Evolutionary conservation across 169 alveolate species (phyloP).

Genomic region (Babesia microti): DNA sequence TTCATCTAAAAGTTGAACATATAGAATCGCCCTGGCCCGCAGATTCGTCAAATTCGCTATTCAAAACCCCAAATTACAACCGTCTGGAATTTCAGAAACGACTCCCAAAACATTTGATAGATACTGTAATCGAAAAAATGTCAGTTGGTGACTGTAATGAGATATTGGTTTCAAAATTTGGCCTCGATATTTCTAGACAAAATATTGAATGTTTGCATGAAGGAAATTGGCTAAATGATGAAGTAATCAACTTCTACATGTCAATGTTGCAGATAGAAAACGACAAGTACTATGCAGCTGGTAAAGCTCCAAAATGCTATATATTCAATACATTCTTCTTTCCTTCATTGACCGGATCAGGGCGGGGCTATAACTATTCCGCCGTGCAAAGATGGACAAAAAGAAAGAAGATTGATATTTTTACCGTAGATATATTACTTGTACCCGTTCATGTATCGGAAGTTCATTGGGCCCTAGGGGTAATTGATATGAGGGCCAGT

Average conservation of each 20-base stretch:
- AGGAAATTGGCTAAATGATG: constrained; percentile 78
- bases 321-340: constrained; percentile 73
- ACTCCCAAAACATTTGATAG: no score
- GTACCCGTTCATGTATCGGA: constrained; percentile 66
- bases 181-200: constrained; percentile 20
- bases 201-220: constrained; percentile 52
- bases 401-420: constrained; percentile 65
- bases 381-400: constrained; percentile 73
- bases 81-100: no score
- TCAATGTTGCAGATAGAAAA: constrained; percentile 67
- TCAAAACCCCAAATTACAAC: no score
- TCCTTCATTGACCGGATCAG: constrained; percentile 48
- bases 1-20: no score
- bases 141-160: constrained; percentile 1
- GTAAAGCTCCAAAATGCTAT: constrained; percentile 45
- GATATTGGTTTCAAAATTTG: constrained; percentile 23
- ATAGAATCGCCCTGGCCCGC: no score
- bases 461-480: constrained; percentile 77
- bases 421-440: constrained; percentile 59
- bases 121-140: no score
- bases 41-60: no score
- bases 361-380: constrained; percentile 53
- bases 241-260: constrained; percentile 73
- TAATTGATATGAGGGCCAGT: constrained; percentile 56
- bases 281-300: constrained; percentile 18